These are phyloP conservation scores for Silene conica DNA, from an alignment of 148 eudicot species.

Conservation along the genomic window DNA sequence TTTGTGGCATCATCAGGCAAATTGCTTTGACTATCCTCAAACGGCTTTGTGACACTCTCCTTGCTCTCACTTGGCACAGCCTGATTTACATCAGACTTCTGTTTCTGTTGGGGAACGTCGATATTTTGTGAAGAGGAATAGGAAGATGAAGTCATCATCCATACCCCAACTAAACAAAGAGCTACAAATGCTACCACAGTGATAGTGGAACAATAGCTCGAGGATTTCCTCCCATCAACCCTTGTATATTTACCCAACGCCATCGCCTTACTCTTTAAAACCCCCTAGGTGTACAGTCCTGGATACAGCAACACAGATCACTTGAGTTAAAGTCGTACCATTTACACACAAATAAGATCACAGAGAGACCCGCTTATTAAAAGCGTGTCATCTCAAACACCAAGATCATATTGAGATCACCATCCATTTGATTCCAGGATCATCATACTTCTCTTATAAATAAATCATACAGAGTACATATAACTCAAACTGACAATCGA, in stretches of 20 bases:
- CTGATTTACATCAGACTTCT: constrained; percentile 43
- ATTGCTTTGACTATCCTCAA: constrained; percentile 75
- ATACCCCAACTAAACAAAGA: constrained; percentile 67
- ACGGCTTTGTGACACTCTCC: constrained; percentile 39
- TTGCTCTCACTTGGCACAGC: constrained; percentile 28
- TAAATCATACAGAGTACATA: background rate
- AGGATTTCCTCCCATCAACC: constrained; percentile 61
- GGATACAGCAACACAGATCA: background rate
- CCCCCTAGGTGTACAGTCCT: constrained; percentile 8
- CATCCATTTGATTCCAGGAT: background rate
- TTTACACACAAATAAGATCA: background rate
- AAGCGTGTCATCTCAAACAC: too few species aligned
- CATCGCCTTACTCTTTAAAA: constrained; percentile 30
- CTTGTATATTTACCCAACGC: constrained; percentile 60
- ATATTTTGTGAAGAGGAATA: constrained; percentile 41
- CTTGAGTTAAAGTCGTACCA: background rate
- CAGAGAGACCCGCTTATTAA: background rate
- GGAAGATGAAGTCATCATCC: constrained; percentile 73
- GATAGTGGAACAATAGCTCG: constrained; percentile 56
- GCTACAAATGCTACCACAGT: constrained; percentile 58
- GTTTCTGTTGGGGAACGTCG: constrained; percentile 46
- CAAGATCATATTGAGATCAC: background rate
- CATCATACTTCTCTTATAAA: background rate
- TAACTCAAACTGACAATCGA: background rate
- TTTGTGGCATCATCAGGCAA: constrained; percentile 75